Base-by-base conservation (phyloP, 176 grass and related monocot genomes). In the Cenchrus americanus region DNA sequence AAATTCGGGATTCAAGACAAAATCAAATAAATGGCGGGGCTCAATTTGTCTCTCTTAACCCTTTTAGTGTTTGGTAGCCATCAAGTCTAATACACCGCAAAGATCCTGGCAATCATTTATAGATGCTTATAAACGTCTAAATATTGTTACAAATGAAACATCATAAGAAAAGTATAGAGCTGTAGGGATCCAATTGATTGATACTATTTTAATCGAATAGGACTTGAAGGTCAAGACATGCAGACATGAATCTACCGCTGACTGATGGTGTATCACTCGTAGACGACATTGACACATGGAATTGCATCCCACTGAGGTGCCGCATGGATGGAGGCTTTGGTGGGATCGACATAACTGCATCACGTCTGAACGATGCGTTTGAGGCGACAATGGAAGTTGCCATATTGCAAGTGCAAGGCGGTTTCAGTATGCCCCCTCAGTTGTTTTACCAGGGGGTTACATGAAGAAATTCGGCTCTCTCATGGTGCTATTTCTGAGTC, bases 161-260 rank as follows among this genome's bases (percentile, higher is more conserved):
- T 17, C 50, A 53, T 53, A 53, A 53, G 13, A 54, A 54, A 54
- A 54, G 30, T 4, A 44, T 44, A 44, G 42, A 44, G 42, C 42
- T 64, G 14, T 21, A 67, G 83, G 73, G 42, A 85, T 85, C 13
- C 24, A 61, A 34, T 12, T 70, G 2, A 7, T 22, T 48, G 18
- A 15, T 21, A 7, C 5, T 50, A 47, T 18, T 37, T 11, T 78
- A 40, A 41, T 85, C 1, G 83, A 85, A 60, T 78, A 24, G 26
- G 74, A 78, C 26, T 77, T 77, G 63, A 60, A 65, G 50, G 60
- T 77, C 74, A 85, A 85, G 53, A 60, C 24, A 49, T 41, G 51
- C 5, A 10, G 21, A 54, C 55, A 52, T 6, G 54, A 63, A 85
- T 70, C 75, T 78, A 1, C 74, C 69, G 74, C 19, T 85, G 40